Evolutionary conservation across 352 stramenopile genomes (phyloP), one percentile per base, ranked within the genome.

Genomic region (Phytophthora boehmeriae): DNA sequence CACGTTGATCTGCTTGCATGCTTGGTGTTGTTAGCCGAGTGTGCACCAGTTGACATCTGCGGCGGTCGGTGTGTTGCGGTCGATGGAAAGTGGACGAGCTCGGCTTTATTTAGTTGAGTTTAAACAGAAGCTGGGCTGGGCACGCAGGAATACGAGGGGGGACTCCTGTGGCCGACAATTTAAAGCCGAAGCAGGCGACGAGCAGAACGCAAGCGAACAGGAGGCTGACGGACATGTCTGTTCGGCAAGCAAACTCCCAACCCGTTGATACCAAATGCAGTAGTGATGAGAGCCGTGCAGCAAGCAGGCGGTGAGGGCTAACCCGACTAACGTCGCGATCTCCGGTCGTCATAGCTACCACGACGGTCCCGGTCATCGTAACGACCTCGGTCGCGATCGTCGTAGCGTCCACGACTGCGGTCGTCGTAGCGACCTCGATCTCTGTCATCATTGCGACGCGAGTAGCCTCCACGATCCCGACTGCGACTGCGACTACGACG

Each of bases 101-200:
- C 56, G 64, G 59, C 69, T 86, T 80, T 86, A 86, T 86, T 84
- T 83, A 79, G 69, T 78, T 80, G 68, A 63, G 25, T 61, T 80
- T 80, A 73, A 82, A 81, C 62, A 78, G 71, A 86, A 83, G 68
- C 68, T 86, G 73, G 58, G 46, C 51, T 43, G 39, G 54, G 66
- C 55, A 70, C 55, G 56, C 64, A 73, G 68, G 62, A 47, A 66
- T 63, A 59, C 47, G 38, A 51, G 55, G 46, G 36, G 42, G n/a
- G 19, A 32, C 17, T 42, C 35, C 56, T 42, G 32, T 56, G 53
- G 51, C 52, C 67, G 44, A 46, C 47, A 30, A 41, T 64, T 56
- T 36, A 59, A 45, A 19, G 35, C 62, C 43, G 30, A 68, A 52
- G 48, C 35, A 16, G 49, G 49, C 20, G 30, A 58, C 19, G n/a